Conservation (phyloP, 768 basidiomycete species). For the Leccinum arenicola region DNA sequence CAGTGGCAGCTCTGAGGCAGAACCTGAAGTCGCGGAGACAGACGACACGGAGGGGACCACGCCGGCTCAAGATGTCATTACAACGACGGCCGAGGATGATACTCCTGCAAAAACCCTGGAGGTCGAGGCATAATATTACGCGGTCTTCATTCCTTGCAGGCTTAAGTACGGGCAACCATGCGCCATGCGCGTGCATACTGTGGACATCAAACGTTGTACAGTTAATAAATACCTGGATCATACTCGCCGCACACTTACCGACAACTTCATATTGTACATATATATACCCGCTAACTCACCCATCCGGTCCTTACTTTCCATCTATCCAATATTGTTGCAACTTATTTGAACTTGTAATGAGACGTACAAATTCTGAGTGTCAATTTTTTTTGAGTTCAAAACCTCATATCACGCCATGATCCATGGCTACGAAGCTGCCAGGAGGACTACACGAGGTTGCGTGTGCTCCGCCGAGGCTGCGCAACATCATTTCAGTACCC, state of each 20-base stretch:
- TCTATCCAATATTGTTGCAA: neutral
- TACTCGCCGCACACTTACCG: conserved; percentile 6
- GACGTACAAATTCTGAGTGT: neutral
- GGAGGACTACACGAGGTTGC: conserved; percentile 26
- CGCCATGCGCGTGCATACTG: neutral
- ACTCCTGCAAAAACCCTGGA: conserved; percentile 17
- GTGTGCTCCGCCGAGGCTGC: conserved; percentile 9
- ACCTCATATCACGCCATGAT: neutral
- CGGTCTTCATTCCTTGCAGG: conserved; percentile 4
- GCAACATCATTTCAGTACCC: conserved; percentile 9
- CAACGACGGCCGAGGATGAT: conserved; percentile 8
- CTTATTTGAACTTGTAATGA: neutral
- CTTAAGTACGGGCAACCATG: conserved; percentile 26
- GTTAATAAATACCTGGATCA: conserved; percentile 4
- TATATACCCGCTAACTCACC: conserved; percentile 17
- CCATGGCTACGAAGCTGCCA: conserved; percentile 6
- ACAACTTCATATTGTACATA: conserved; percentile 15
- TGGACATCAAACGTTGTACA: conserved; percentile 4
- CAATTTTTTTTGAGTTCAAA: neutral
- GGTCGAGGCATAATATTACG: conserved; percentile 15
- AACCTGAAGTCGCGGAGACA: neutral
- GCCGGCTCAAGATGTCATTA: conserved; percentile 2
- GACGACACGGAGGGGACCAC: conserved; percentile 6
- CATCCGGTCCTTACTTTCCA: conserved; percentile 4
- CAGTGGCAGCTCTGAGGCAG: neutral